phyloP scores from a whole-genome alignment of 805 yeast genomes.

The Candida pseudoglaebosa region DNA sequence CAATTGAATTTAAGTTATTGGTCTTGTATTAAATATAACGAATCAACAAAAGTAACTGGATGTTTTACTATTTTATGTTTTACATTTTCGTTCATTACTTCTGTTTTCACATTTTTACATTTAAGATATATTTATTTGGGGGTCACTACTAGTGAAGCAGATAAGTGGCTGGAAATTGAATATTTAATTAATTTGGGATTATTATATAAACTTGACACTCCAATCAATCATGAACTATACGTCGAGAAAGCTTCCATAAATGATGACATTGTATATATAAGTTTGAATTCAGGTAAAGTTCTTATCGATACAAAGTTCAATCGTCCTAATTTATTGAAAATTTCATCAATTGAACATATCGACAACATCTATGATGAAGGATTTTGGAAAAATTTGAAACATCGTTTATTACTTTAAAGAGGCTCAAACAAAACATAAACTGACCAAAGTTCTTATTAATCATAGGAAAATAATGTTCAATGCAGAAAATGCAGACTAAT shows the following conservation, averaged over 20 bases:
- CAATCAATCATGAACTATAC: slow-evolving; percentile 12
- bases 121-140: slow-evolving; percentile 55
- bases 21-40: slow-evolving; percentile 18
- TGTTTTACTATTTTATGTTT: slow-evolving; percentile 36
- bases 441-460: too few species aligned
- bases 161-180: slow-evolving; percentile 66
- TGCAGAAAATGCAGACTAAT: too few species aligned
- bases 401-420: slow-evolving; percentile 19
- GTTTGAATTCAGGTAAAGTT: slow-evolving; percentile 23
- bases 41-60: slow-evolving; percentile 38
- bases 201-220: slow-evolving; percentile 20
- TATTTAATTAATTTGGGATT: slow-evolving; percentile 31
- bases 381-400: slow-evolving; percentile 36
- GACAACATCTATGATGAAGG: slow-evolving; percentile 50
- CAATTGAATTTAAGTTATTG: background rate
- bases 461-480: too few species aligned
- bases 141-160: slow-evolving; percentile 70
- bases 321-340: slow-evolving; percentile 12
- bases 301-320: slow-evolving; percentile 11
- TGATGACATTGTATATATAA: slow-evolving; percentile 22
- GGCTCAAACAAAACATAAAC: too few species aligned
- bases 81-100: slow-evolving; percentile 33
- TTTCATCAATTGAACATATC: slow-evolving; percentile 24
- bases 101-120: slow-evolving; percentile 42
- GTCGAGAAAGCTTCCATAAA: slow-evolving; percentile 20